Conservation (phyloP, 306 rosid species). For the Dryas octopetala region DNA sequence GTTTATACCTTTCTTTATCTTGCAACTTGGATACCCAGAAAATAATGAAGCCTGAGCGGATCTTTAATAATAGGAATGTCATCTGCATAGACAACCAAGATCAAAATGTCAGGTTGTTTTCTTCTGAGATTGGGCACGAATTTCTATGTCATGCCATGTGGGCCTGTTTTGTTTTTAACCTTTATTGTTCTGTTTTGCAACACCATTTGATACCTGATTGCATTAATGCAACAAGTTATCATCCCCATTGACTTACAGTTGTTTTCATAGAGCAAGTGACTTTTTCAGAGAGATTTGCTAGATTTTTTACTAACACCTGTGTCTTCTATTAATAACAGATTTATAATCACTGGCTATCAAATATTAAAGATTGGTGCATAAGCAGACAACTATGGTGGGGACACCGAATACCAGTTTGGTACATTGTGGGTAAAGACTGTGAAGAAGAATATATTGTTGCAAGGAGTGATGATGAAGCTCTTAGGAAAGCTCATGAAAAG, state of each 20-base stretch:
- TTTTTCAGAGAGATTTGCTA: not conserved
- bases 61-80: too few species aligned
- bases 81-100: too few species aligned
- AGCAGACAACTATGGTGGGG: constrained; percentile 99
- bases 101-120: too few species aligned
- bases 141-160: not conserved
- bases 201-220: not conserved
- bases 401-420: constrained; percentile 97
- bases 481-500: constrained; percentile 60
- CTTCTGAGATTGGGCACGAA: not conserved
- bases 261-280: not conserved
- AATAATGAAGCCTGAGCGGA: too few species aligned
- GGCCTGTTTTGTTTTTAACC: not conserved
- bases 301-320: constrained; percentile 8
- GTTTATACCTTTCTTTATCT: too few species aligned
- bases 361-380: constrained; percentile 98
- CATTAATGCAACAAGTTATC: not conserved
- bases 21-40: too few species aligned
- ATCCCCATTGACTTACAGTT: not conserved
- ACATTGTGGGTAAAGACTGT: constrained; percentile 72
- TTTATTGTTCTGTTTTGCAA: not conserved
- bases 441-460: constrained; percentile 97
- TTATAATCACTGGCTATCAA: constrained; percentile 95
- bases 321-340: constrained; percentile 53
- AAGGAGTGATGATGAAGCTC: constrained; percentile 75